Evolutionary conservation across 1,139 yeast genomes (phyloP), one percentile per base, ranked within the genome.

Genomic region (Candida neerlandica): DNA sequence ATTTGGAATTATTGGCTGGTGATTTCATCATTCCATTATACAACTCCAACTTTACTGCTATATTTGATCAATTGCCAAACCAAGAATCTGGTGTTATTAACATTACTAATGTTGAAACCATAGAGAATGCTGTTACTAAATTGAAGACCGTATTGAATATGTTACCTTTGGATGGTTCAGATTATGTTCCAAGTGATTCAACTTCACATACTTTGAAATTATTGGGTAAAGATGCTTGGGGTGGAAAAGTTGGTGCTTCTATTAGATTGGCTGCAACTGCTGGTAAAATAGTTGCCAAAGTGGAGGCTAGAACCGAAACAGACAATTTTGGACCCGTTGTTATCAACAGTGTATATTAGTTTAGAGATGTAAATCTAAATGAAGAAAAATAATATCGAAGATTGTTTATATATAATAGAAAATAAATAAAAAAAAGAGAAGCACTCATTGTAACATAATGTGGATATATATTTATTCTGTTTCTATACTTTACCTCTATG

Each of bases 111-210:
- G 66, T 61, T 33, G 63, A 63, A 41, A 63, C 65, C 34, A 66
- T 76, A 50, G 78, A 72, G 43, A 64, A 59, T 44, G 79, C 78
- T 1, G 71, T 72, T 5, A 58, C 58, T 52, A 69, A 73, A 57
- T 85, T 90, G 65, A 77, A 75, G 53, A 68, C 74, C 43, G 82
- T 80, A 44, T 85, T 91, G 51, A 88, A 81, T 72, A 81, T 87
- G 84, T 81, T 87, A 75, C 86, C 97, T 29, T 75, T 90, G 61
- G 96, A 89, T 59, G 89, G 90, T 33, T 76, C 88, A 14, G 96
- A 89, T 57, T 74, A 73, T 54, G 89, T 87, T 16, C 76, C 83
- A 44, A 73, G 77, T 46, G 86, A 81, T 58, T 73, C 86, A 9
- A 77, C 85, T 33, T 74, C 79, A 47, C 98, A 92, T 65, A 76